Evolutionary conservation across 2,329 filamentous ascomycete genomes (phyloP).

Genomic region (Graphilbum sp.): DNA sequence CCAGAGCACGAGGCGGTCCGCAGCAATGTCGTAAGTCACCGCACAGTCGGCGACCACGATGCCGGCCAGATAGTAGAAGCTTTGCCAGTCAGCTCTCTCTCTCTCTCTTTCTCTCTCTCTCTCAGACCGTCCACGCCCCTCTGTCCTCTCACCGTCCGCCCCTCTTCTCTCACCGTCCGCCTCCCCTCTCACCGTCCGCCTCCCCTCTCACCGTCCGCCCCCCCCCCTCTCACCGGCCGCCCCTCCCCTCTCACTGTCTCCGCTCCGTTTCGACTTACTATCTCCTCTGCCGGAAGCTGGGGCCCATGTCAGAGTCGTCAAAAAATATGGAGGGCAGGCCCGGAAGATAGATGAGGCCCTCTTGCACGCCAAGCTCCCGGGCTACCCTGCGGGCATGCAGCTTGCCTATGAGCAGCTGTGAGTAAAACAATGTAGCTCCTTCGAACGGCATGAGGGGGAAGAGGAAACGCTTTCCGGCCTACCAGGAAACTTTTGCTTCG

Average conservation of each 20-base stretch:
- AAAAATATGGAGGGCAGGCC: conserved; percentile 33
- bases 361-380: conserved; percentile 27
- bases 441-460: too few species aligned
- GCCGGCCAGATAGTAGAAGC: conserved; percentile 43
- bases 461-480: too few species aligned
- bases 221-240: too few species aligned
- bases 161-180: too few species aligned
- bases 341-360: conserved; percentile 39
- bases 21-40: conserved; percentile 39
- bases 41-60: conserved; percentile 36
- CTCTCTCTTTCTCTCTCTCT: too few species aligned
- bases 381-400: conserved; percentile 40
- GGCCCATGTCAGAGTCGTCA: conserved; percentile 42
- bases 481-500: conserved; percentile 26
- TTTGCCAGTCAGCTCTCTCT: conserved; percentile 12
- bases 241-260: too few species aligned
- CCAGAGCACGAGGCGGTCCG: conserved; percentile 54
- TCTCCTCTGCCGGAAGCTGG: conserved; percentile 38
- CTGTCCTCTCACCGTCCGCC: too few species aligned
- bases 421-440: too few species aligned
- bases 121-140: too few species aligned
- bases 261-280: too few species aligned
- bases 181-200: too few species aligned
- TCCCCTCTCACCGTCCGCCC: too few species aligned
- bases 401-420: conserved; percentile 28